These are phyloP conservation scores for Holtermannia corniformis DNA, from an alignment of 768 basidiomycete species.

Conservation along the genomic window DNA sequence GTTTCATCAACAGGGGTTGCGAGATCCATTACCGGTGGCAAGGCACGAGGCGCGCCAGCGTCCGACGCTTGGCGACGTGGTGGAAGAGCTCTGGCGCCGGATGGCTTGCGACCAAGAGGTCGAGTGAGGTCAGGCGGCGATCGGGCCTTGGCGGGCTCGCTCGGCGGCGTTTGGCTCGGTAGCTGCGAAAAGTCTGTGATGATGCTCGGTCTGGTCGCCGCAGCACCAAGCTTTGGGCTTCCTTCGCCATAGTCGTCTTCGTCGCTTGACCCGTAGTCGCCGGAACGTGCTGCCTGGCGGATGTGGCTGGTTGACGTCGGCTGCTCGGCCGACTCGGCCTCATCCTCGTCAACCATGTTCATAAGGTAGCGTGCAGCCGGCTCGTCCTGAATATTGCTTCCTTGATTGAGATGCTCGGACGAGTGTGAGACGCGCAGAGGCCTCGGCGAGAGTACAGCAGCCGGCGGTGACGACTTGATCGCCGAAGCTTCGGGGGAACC, in stretches of 20 bases:
- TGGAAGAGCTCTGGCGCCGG: conserved; percentile 37
- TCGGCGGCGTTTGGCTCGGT: background rate
- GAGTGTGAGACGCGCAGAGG: conserved; percentile 20
- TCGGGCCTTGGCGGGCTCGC: conserved; percentile 4
- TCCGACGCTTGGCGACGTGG: conserved; percentile 11
- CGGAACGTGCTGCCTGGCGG: background rate
- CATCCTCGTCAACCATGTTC: conserved; percentile 29
- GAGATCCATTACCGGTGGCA: conserved; percentile 1
- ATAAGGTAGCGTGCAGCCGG: conserved; percentile 34
- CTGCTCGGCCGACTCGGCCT: background rate
- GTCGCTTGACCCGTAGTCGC: background rate
- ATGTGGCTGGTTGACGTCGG: background rate
- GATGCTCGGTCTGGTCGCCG: conserved; percentile 19
- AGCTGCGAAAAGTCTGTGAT: conserved; percentile 11
- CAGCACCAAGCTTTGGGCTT: conserved; percentile 2
- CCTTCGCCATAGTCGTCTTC: background rate
- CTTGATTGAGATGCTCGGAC: conserved; percentile 7
- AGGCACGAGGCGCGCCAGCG: background rate
- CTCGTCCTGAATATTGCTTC: conserved; percentile 22
- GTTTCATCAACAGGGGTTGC: background rate
- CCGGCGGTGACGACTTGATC: background rate
- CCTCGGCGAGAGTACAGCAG: conserved; percentile 20
- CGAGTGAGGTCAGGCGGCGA: conserved; percentile 4
- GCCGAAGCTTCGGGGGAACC: background rate
- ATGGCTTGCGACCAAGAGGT: conserved; percentile 36